Evolutionary conservation across 441 rosid genomes (phyloP), one percentile per base, ranked within the genome.

Genomic region (Isatis lusitanica): DNA sequence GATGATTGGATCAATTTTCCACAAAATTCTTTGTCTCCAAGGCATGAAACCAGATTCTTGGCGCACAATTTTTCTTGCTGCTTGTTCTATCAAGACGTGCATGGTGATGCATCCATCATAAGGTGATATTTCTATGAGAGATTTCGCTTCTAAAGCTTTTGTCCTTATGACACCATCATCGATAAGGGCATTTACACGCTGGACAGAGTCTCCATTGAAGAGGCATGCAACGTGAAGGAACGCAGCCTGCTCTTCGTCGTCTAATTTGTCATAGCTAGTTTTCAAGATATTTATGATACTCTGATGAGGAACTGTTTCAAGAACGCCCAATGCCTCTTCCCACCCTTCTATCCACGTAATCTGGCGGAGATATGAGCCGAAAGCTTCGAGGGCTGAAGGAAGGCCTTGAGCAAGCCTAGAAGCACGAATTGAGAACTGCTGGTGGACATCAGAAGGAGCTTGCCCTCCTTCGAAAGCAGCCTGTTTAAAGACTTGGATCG

Each of bases 11-110:
- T 2, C 1, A 1, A 79, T 55, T 3, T n/a, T 40, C 0, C 70
- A 63, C 48, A 73, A 21, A 10, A 73, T 33, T 56, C 71, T 64
- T 4, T 55, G 77, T 38, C 57, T 64, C 50, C 42, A 56, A 9
- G 3, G 61, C 8, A 0, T 62, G n/a, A 7, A n/a, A 5, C 5
- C 1, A 5, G 59, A 56, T 72, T 79, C 80, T 17, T 13, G 2
- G 5, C 21, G 50, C 36, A 79, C 81, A 60, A 84, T 66, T 0
- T 75, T 26, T 60, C 46, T 38, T 1, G 68, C 83, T 48, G 73
- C 47, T 60, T 81, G 77, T 64, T 71, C 78, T 18, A 76, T 12
- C 59, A 84, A 71, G 62, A 74, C 73, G 58, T 86, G 90, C 83
- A 86, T 76, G 48, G 35, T 2, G 5, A 85, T 3, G 16, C 5